Conservation (phyloP, 2,329 filamentous ascomycete species). For the Aspergillus uvarum region DNA sequence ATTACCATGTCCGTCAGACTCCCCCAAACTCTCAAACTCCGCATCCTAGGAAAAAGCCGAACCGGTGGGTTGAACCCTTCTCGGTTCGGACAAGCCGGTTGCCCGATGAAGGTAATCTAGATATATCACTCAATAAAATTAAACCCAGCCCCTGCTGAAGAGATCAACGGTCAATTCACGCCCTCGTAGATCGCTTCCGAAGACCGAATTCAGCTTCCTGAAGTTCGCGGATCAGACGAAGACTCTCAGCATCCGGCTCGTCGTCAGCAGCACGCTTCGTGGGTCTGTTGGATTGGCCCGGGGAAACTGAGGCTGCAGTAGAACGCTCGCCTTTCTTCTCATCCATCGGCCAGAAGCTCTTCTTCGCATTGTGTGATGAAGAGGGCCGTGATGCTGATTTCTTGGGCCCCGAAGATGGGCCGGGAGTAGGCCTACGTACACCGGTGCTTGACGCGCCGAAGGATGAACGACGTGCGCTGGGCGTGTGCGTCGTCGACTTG, state of each 20-base stretch:
- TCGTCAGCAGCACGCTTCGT: constrained; percentile 30
- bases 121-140: constrained; percentile 4
- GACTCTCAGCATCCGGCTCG: constrained; percentile 43
- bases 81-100: constrained; percentile 9
- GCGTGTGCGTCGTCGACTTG: constrained; percentile 26
- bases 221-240: constrained; percentile 46
- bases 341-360: constrained; percentile 33
- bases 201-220: constrained; percentile 49
- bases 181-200: constrained; percentile 33
- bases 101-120: constrained; percentile 19
- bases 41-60: constrained; percentile 14
- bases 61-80: constrained; percentile 5
- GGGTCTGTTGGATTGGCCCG: constrained; percentile 30
- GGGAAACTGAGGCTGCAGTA: constrained; percentile 25
- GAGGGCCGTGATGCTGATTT: constrained; percentile 39
- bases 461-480: constrained; percentile 26
- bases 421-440: constrained; percentile 30
- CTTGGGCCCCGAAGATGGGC: constrained; percentile 27
- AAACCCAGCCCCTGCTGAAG: constrained; percentile 8
- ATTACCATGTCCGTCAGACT: constrained; percentile 17
- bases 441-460: constrained; percentile 20
- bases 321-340: constrained; percentile 40
- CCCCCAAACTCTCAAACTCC: constrained; percentile 19
- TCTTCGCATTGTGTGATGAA: constrained; percentile 38
- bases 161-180: constrained; percentile 8